Evolutionary conservation across 345 rosid genomes (phyloP), one percentile per base, ranked within the genome.

Genomic region (Salix arbutifolia): DNA sequence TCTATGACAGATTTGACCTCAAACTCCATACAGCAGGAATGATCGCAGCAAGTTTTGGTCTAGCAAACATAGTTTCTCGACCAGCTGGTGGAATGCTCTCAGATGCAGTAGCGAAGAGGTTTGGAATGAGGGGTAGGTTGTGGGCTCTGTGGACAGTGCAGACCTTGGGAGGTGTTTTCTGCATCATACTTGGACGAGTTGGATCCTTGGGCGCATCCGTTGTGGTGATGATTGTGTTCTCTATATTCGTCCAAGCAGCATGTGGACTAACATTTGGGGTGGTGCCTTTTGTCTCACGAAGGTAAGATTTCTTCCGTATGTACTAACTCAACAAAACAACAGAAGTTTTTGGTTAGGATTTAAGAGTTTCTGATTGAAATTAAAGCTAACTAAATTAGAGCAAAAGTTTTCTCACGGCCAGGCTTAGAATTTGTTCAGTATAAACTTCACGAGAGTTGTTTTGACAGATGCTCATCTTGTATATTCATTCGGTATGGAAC

Each of bases 241-340:
- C 97, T 14, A 72, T 93, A 10, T 89, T 95, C 74, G 86, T 88
- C 78, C 99, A 95, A 88, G 99, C 97, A 23, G 87, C 97, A 0
- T 95, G 97, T 50, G 97, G 96, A 5, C 92, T 91, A 66, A 92
- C 97, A 8, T 95, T 91, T 75, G 97, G 99, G 0, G 90, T 95
- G 8, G 93, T 91, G 69, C 99, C 99, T 21, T 93, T 91, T 35
- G 94, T 95, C 77, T 95, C 99, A 1, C 25, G 81, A 61, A 61
- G 76, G 76, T 73, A 61, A 61, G 8, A 3, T 8, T 23, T 67
- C 46, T 67, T 3, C 23, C 52, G 8, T 16, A 18, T 8, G 19
- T 18, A 1, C 30, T 28, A 1, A 0, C 61, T 6, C 61, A 56
- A 56, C 4, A 6, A 53, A 53, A 53, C 60, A 19, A 19, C 60